Base-by-base conservation (phyloP, 139 green algal species). In the Chara braunii region DNA sequence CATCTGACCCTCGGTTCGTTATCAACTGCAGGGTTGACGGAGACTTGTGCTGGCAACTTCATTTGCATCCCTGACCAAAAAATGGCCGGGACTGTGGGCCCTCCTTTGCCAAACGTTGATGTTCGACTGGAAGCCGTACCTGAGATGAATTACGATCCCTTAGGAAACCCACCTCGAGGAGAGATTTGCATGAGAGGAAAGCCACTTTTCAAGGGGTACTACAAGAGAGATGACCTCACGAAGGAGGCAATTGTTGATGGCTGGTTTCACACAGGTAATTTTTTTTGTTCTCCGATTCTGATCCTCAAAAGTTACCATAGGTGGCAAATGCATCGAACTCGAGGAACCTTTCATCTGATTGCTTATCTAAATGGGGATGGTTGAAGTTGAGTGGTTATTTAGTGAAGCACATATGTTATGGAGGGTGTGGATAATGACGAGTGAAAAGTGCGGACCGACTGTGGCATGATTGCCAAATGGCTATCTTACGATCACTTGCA, bases 251-350 rank as follows among this genome's bases (percentile, higher is more conserved):
- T 23, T 9, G 60, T 97, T 24, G 92, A 98, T 54, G 92, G 92
- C 2, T 98, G 89, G 90, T 79, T 98, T 60, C 92, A 98, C 84
- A 97, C 92, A 14, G 91, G 91, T 40, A n/a, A n/a, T n/a, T n/a
- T n/a, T n/a, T n/a, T n/a, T n/a, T n/a, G n/a, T n/a, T 18, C n/a
- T n/a, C n/a, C n/a, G n/a, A n/a, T n/a, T n/a, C n/a, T n/a, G n/a
- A n/a, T n/a, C n/a, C n/a, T n/a, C n/a, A n/a, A n/a, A n/a, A n/a
- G n/a, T n/a, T n/a, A n/a, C n/a, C n/a, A n/a, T n/a, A n/a, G n/a
- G n/a, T n/a, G n/a, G n/a, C n/a, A n/a, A n/a, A n/a, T n/a, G n/a
- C n/a, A n/a, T n/a, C n/a, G n/a, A n/a, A n/a, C n/a, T n/a, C n/a
- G n/a, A n/a, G n/a, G n/a, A n/a, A n/a, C n/a, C n/a, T n/a, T n/a